phyloP scores from a whole-genome alignment of 2,329 filamentous ascomycete genomes.

The Ceratocystis albifundus region DNA sequence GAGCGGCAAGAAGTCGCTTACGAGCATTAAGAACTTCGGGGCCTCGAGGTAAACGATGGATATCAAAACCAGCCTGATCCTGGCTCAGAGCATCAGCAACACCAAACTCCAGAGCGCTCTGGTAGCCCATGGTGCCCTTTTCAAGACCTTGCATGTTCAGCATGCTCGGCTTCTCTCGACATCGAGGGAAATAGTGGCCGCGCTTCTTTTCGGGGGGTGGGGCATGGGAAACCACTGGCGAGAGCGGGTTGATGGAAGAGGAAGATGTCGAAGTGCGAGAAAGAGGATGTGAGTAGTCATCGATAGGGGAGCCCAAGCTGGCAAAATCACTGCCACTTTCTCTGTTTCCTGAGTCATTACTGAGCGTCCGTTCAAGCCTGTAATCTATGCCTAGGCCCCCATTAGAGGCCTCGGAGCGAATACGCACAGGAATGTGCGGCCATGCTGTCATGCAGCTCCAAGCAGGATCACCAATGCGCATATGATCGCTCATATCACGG shows the following conservation, averaged over 20 bases:
- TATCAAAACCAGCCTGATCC: slow-evolving; percentile 49
- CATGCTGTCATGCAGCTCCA: slow-evolving; percentile 53
- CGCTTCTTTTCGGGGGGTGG: slow-evolving; percentile 35
- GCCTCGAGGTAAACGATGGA: slow-evolving; percentile 41
- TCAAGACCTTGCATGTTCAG: slow-evolving; percentile 60
- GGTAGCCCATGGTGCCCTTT: slow-evolving; percentile 58
- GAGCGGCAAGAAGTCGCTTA: slow-evolving; percentile 43
- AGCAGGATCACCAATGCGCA: slow-evolving; percentile 50
- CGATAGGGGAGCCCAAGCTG: slow-evolving; percentile 14
- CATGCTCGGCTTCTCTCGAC: slow-evolving; percentile 57
- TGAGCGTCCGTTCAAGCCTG: slow-evolving; percentile 9
- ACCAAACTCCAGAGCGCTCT: slow-evolving; percentile 54
- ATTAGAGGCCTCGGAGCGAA: background rate
- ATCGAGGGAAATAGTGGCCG: slow-evolving; percentile 48
- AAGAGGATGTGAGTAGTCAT: slow-evolving; percentile 18
- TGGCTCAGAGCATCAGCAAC: slow-evolving; percentile 54
- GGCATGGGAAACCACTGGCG: slow-evolving; percentile 16
- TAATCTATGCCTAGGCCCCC: slow-evolving; percentile 4
- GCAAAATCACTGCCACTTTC: slow-evolving; percentile 16
- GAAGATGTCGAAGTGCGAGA: slow-evolving; percentile 19
- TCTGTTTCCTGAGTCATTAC: slow-evolving; percentile 29
- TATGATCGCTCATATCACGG: slow-evolving; percentile 53
- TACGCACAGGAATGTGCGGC: slow-evolving; percentile 43
- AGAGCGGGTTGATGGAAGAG: slow-evolving; percentile 34
- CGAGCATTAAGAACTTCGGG: slow-evolving; percentile 47